Base-by-base conservation (phyloP, 1,284 basidiomycete genomes). In the Inonotus obliquus region DNA sequence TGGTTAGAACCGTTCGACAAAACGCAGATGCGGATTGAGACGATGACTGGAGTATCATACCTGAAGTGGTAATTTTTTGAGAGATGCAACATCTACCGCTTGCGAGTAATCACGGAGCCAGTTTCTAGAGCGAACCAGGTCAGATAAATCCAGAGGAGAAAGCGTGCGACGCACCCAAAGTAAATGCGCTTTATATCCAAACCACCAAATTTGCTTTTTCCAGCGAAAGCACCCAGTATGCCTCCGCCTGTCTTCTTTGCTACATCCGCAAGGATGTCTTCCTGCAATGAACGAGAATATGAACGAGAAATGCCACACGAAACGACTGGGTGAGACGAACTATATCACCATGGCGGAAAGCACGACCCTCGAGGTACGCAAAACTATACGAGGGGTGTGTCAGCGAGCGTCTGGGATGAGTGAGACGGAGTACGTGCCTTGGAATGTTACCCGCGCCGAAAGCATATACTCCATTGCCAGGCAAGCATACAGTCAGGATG, bases 321-420 rank as follows among this genome's bases (percentile, higher is more conserved):
- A 49, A 21, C 14, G 61, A 29, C n/a, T 7, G 51, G 35, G 48
- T 56, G 53, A 11, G 56, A 73, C 84, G 70, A 68, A 92, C 91
- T 64, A 94, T 93, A 73, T 94, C 91, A 41, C 92, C 92, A 71
- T 94, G 92, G 52, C 92, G 78, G 73, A 91, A 94, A 0, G 92
- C 92, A 67, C 81, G 84, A 53, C 90, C 87, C 70, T 91, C 87
- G 74, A 90, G 76, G 71, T 84, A 90, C 10, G 87, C 85, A 69
- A 85, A 89, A 51, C 85, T 87, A 66, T 19, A 64, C 17, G 17
- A 32, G 4, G 32, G 10, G 25, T 19, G 19, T 14, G 13, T 39
- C 7, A 39, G n/a, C 38, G 10, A 59, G 37, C 14, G 52, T 35
- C 19, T 38, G 37, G 19, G 59, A 39, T 53, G 10, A n/a, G 27